These are phyloP conservation scores for Colletotrichum horii DNA, from an alignment of 2,329 filamentous ascomycete genomes.

Conservation along the genomic window DNA sequence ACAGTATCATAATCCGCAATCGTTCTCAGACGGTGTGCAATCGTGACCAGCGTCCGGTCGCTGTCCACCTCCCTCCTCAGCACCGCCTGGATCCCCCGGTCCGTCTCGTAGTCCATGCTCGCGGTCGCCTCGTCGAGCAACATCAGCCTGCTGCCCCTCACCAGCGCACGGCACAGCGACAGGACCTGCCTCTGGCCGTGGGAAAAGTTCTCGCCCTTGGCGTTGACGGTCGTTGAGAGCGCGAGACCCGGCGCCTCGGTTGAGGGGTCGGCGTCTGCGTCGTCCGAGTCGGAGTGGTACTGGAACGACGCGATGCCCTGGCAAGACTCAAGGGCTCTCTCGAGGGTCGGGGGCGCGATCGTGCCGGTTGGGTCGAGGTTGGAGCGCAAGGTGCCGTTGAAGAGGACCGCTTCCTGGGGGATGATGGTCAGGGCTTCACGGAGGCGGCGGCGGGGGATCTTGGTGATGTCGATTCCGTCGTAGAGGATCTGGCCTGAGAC, in stretches of 20 bases:
- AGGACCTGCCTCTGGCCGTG: conserved; percentile 65
- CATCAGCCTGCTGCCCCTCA: conserved; percentile 60
- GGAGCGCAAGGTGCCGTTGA: conserved; percentile 56
- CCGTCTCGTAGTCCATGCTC: conserved; percentile 64
- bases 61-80: conserved; percentile 54
- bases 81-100: conserved; percentile 59
- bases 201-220: conserved; percentile 60
- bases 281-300: conserved; percentile 39
- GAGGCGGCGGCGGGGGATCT: conserved; percentile 53
- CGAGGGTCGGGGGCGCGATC: conserved; percentile 57
- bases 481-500: conserved; percentile 58
- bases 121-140: conserved; percentile 65
- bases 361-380: conserved; percentile 70
- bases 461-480: conserved; percentile 61
- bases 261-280: conserved; percentile 25
- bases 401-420: conserved; percentile 63
- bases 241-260: conserved; percentile 29
- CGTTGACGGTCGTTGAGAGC: conserved; percentile 53
- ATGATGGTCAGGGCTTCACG: conserved; percentile 63
- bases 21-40: conserved; percentile 75
- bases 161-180: conserved; percentile 60
- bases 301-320: conserved; percentile 62
- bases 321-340: conserved; percentile 66
- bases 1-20: conserved; percentile 67
- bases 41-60: conserved; percentile 60